Percentiles rank a stretch among this genome's conserved stretches.
Conservation (phyloP, 345 rosid species). For the Eucalyptus curtisii region DNA sequence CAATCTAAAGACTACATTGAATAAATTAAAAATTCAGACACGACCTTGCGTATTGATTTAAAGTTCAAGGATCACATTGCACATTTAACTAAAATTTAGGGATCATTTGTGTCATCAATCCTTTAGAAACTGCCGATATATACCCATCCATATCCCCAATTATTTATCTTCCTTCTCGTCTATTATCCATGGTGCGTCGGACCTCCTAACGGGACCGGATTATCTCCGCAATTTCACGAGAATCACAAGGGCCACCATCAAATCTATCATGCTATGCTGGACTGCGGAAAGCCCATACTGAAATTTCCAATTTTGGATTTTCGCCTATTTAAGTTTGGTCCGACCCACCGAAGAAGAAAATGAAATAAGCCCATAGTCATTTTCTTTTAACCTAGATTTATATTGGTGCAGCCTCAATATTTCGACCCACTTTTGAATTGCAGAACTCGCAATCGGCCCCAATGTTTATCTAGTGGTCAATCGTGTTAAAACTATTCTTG, state of each 20-base stretch:
- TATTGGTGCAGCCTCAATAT: background rate
- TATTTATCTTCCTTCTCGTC: background rate
- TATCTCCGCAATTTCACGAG: background rate
- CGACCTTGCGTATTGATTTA: rapidly evolving
- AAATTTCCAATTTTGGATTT: background rate
- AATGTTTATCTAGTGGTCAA: background rate
- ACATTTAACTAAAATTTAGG: too few species aligned
- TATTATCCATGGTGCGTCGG: background rate
- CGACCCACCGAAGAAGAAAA: background rate
- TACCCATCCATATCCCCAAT: background rate
- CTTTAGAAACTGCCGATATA: background rate
- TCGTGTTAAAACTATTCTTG: background rate
- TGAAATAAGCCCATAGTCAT: background rate
- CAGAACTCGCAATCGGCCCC: background rate
- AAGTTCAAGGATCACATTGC: too few species aligned
- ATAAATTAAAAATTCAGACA: too few species aligned
- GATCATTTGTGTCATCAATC: too few species aligned
- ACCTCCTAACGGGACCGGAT: background rate
- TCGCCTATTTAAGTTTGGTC: background rate
- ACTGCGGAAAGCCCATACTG: background rate
- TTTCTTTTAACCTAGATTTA: background rate
- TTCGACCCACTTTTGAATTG: background rate
- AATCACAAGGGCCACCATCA: background rate
- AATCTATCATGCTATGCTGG: background rate
- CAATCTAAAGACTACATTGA: rapidly evolving